Conservation (phyloP, 345 rosid genomes). For the Eutrema heterophyllum region DNA sequence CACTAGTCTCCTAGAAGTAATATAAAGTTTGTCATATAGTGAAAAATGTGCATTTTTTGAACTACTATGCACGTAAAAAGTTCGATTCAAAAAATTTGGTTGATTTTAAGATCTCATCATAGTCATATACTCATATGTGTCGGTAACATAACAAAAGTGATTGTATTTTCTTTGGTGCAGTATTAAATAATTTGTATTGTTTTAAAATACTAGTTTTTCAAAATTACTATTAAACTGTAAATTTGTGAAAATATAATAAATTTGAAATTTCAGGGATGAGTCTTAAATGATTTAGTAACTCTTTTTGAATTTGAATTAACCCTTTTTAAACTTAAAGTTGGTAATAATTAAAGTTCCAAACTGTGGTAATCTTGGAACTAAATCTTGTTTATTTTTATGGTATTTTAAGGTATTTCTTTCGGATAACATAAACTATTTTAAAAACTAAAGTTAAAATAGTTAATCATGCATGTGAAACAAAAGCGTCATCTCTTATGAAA, state of each 20-base stretch:
- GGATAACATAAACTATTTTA: not conserved
- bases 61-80: slow-evolving; percentile 18
- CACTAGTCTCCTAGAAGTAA: slow-evolving; percentile 29
- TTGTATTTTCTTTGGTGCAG: not conserved
- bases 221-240: not conserved
- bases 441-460: not conserved
- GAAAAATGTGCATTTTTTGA: slow-evolving; percentile 15
- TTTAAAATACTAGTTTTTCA: not conserved
- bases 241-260: not conserved
- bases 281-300: not conserved
- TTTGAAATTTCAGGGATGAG: not conserved
- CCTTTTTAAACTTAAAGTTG: not conserved
- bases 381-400: not conserved
- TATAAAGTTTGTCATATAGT: slow-evolving; percentile 22
- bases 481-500: not conserved
- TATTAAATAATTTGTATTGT: not conserved
- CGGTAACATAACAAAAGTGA: not conserved
- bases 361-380: not conserved
- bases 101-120: not conserved
- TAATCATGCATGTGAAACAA: not conserved
- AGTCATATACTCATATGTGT: not conserved
- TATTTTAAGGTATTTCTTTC: not conserved
- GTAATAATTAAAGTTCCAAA: not conserved
- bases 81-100: not conserved
- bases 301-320: not conserved